These are phyloP conservation scores for Plasmopara halstedii DNA, from an alignment of 352 stramenopile species.

Conservation along the genomic window DNA sequence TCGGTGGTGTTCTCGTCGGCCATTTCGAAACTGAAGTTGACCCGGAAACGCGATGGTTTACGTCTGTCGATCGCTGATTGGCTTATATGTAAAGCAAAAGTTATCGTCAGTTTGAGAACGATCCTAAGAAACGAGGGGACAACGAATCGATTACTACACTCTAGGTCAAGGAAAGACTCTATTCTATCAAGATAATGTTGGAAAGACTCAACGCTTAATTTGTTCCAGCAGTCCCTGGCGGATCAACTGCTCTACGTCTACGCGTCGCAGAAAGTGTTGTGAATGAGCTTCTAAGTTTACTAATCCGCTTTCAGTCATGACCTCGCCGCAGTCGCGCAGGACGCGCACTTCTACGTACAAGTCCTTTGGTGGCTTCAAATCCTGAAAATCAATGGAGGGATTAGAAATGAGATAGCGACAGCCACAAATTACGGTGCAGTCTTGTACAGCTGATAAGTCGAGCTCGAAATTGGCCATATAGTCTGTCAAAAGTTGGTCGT, in stretches of 20 bases:
- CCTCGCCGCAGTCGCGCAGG: conserved; percentile 81
- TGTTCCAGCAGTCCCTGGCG: conserved; percentile 80
- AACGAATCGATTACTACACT: no score
- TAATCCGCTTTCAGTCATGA: conserved; percentile 87
- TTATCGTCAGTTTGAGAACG: no score
- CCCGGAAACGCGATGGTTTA: conserved; percentile 1
- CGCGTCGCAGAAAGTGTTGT: conserved; percentile 82
- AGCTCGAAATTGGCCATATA: conserved; percentile 88
- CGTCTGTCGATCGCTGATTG: conserved; percentile 10
- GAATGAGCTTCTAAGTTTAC: conserved; percentile 84
- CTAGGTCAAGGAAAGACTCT: no score
- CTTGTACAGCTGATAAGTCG: conserved; percentile 67
- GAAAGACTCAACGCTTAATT: conserved; percentile 48
- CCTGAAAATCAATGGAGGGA: conserved; percentile 26
- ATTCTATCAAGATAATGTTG: no score
- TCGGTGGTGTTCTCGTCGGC: background rate
- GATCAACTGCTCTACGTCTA: conserved; percentile 81
- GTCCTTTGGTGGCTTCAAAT: conserved; percentile 84
- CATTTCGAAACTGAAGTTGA: background rate
- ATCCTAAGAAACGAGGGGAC: no score
- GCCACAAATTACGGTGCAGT: background rate
- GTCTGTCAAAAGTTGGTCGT: conserved; percentile 86
- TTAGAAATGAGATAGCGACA: conserved; percentile 5
- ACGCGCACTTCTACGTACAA: conserved; percentile 88
- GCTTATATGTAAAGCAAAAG: no score